Percentiles rank a stretch among this genome's conserved stretches.
Evolutionary conservation across 768 basidiomycete species (phyloP).

Genomic region (Tulasnella sp.): DNA sequence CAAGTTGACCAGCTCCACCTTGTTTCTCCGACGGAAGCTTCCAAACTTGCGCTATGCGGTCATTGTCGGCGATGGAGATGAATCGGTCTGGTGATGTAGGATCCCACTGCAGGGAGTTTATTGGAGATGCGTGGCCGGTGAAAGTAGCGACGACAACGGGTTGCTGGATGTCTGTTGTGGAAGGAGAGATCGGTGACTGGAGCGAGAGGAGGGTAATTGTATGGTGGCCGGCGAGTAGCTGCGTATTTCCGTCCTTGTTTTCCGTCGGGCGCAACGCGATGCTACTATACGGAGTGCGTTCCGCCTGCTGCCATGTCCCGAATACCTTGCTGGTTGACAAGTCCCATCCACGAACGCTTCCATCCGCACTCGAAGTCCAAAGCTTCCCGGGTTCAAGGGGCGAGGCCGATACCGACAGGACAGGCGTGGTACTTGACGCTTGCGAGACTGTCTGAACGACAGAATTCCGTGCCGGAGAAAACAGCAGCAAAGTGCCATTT

Average conservation of each 20-base stretch:
- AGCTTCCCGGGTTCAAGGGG: constrained; percentile 18
- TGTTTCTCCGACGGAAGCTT: constrained; percentile 28
- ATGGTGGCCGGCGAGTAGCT: constrained; percentile 60
- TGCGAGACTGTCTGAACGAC: constrained; percentile 45
- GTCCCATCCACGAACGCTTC: constrained; percentile 48
- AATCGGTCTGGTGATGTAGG: constrained; percentile 36
- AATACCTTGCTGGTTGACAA: constrained; percentile 37
- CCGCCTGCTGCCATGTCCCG: constrained; percentile 44
- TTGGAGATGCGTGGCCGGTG: constrained; percentile 52
- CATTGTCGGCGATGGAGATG: constrained; percentile 48
- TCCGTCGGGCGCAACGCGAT: constrained; percentile 36
- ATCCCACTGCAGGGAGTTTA: constrained; percentile 44
- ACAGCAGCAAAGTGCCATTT: constrained; percentile 46
- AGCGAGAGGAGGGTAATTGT: constrained; percentile 42
- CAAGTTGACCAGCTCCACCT: constrained; percentile 36
- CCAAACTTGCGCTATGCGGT: constrained; percentile 56
- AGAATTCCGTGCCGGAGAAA: constrained; percentile 49
- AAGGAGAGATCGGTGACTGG: not conserved
- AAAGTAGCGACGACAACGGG: constrained; percentile 40
- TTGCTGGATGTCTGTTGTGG: constrained; percentile 27
- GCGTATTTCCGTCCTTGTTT: constrained; percentile 30
- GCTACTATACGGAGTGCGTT: constrained; percentile 45
- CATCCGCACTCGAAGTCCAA: constrained; percentile 51
- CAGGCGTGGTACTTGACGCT: constrained; percentile 40
- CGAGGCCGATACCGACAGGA: constrained; percentile 35